Base-by-base conservation (phyloP, 768 basidiomycete genomes). In the Butyriboletus loyo region DNA sequence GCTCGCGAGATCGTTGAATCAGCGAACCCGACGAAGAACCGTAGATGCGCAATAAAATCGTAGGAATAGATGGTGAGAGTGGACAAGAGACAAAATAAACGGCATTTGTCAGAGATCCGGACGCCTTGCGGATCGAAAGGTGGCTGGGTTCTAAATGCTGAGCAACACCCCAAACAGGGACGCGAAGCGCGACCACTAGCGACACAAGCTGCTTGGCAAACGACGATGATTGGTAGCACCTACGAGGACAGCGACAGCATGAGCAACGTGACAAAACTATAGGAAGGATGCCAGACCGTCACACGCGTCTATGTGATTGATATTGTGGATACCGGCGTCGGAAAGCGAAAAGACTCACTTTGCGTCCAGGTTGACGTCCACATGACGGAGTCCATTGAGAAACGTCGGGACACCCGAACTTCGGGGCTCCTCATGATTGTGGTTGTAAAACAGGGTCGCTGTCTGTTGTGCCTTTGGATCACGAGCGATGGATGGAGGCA, bases 51-150 rank as follows among this genome's bases (percentile, higher is more conserved):
- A 98, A 82, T 10, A 99, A 79, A 25, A 98, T 69, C 1, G 90
- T 95, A 58, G 75, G 78, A 47, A 73, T 69, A 50, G 68, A 73
- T 49, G 72, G 74, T 19, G 70, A 66, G 30, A 75, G 66, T 34
- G 82, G 76, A 65, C 84, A 92, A 10, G 94, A 91, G 49, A 98
- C 87, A 72, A 98, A 99, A 74, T 92, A 98, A 50, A 99, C 93
- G 50, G 91, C 88, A 70, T 99, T 99, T 37, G 96, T 99, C 57
- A 98, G 72, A 11, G 92, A 87, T 9, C 96, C 95, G 7, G 94
- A 92, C 22, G 95, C 87, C 66, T 88, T 94, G 65, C 76, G 77
- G 57, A 98, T 79, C 49, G 75, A 75, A 46, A 95, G 64, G 28
- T 73, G 69, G 40, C 77, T 68, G 31, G 80, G 70, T 30, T 72